Evolutionary conservation across 345 rosid genomes (phyloP), one percentile per base, ranked within the genome.

Genomic region (Bruguiera gymnorhiza): DNA sequence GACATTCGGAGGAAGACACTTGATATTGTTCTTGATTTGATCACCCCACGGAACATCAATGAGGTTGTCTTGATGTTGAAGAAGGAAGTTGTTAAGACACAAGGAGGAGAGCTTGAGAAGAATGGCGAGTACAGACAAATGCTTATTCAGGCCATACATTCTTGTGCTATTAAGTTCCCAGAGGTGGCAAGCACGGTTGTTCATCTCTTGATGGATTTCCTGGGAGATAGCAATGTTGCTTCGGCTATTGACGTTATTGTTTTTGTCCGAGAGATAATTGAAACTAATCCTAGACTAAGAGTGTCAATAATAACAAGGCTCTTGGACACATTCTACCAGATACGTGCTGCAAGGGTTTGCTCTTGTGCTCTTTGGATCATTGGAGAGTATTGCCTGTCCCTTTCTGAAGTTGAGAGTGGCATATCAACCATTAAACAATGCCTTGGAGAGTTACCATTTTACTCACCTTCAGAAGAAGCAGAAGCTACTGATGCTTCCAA

Each of bases 161-260:
- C 91, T 27, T 89, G 96, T 72, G 97, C 97, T 13, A 70, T 91
- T 77, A 89, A 91, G 87, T 91, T 87, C 84, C 97, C 97, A 0
- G 96, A 91, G 73, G 97, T 91, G 74, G 97, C 97, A 73, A 87
- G 96, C 84, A 91, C 93, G 1, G 96, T 91, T 68, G 97, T 91
- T 73, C 97, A 91, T 83, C 80, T 91, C 68, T 76, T 89, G 74
- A 91, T 91, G 97, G 96, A 91, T 81, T 91, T 91, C 86, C 81
- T 91, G 79, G 93, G 97, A 50, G 97, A 91, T 73, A 78, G 84
- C 83, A 91, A 91, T 68, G 87, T 91, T 78, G 93, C 97, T 75
- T 91, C 97, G 15, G 97, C 96, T 65, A 78, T 89, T 46, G 97
- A 91, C 65, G 97, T 91, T 57, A 81, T 80, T 66, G 79, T 84